Evolutionary conservation across 352 stramenopile genomes (phyloP).

Genomic region (Pythium volutum): DNA sequence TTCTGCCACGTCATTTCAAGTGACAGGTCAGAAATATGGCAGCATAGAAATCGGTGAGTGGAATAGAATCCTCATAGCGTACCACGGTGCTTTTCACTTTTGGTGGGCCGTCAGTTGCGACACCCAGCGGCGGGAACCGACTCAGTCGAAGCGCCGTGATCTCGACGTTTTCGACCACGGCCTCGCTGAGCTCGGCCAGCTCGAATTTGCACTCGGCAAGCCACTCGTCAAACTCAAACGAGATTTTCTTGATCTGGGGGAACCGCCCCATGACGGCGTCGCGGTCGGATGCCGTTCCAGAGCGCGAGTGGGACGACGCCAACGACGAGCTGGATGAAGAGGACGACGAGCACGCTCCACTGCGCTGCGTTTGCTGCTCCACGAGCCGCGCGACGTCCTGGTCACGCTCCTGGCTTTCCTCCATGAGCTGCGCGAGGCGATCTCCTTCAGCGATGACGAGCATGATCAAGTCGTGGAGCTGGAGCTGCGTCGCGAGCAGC

Average conservation of each 20-base stretch:
- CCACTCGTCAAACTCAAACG: conserved; percentile 43
- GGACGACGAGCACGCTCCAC: conserved; percentile 3
- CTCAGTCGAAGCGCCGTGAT: conserved; percentile 38
- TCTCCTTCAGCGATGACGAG: conserved; percentile 28
- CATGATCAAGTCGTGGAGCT: conserved; percentile 46
- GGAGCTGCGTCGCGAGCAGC: conserved; percentile 41
- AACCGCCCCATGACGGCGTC: conserved; percentile 12
- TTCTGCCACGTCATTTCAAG: too few relatives aligned
- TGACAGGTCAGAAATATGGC: too few relatives aligned
- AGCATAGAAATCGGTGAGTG: too few relatives aligned
- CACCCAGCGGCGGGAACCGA: conserved; percentile 24
- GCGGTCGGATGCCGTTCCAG: background rate
- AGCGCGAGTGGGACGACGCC: conserved; percentile 16
- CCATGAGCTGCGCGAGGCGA: conserved; percentile 37
- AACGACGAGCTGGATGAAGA: conserved; percentile 23
- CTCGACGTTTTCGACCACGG: conserved; percentile 46
- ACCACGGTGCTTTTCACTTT: conserved; percentile 12
- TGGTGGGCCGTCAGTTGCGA: background rate
- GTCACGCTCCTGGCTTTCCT: conserved; percentile 40
- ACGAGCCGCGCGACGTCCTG: conserved; percentile 23
- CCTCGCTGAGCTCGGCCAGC: conserved; percentile 53
- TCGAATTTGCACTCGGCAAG: conserved; percentile 48
- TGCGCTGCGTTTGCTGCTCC: conserved; percentile 1
- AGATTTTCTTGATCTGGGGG: conserved; percentile 55
- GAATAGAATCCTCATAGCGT: background rate